Evolutionary conservation across 129 eudicot genomes (phyloP), one percentile per base, ranked within the genome.

Genomic region (Flaveria ramosissima): DNA sequence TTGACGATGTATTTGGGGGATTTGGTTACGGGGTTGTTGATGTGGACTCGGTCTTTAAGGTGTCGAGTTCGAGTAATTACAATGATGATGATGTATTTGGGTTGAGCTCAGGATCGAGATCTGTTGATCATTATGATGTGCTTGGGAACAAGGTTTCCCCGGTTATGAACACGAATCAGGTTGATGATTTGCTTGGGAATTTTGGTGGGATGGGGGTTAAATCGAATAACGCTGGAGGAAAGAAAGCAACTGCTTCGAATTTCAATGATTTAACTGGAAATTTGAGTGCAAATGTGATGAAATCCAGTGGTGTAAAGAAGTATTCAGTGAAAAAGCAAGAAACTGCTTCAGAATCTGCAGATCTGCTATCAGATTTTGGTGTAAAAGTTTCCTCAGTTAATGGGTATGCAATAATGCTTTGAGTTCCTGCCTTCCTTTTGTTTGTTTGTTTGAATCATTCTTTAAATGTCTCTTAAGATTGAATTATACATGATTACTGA

Each of bases 341-440:
- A 65, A 75, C 72, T 72, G 88, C 62, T 71, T 67, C 77, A 12
- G 77, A 70, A 26, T 82, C 85, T 1, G 89, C 85, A 30, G 95
- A 85, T 82, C 86, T 93, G 87, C 78, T 93, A 9, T 84, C 92
- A 9, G 97, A 92, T 14, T 93, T 90, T 70, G 92, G 86, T 67
- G 83, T 73, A n/a, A 78, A 69, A 62, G 50, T 56, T 67, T 66
- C 83, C 63, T 56, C 86, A 24, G 73, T 72, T 55, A 72, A 75
- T 68, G 82, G 86, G 96, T 92, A 88, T 79, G 89, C 72, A 39
- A 26, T 74, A 32, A 15, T 19, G 15, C 16, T 21, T 10, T 61
- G 9, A 26, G 53, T 51, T 71, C 56, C 75, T 69, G 2, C 45
- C 75, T 69, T 3, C 45, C 67, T 26, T 26, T 32, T 27, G 51